These are phyloP conservation scores for Eimeria zaria DNA, from an alignment of 169 alveolate genomes.

Conservation along the genomic window DNA sequence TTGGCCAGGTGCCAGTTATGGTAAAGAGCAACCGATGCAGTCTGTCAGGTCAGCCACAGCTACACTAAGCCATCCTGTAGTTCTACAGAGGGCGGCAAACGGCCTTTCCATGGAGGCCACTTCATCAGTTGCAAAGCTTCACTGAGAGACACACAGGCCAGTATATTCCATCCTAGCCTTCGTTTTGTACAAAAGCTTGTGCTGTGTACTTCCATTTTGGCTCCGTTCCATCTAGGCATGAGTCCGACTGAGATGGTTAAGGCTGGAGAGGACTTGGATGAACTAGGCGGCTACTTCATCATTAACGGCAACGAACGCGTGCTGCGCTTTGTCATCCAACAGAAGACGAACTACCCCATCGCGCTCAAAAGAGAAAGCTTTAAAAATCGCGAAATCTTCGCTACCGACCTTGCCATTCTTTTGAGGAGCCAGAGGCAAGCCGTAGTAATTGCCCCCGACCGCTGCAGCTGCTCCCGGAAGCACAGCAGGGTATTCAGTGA, in stretches of 20 bases:
- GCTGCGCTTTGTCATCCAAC: conserved; percentile 98
- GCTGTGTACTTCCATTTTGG: background rate
- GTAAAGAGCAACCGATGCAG: conserved; percentile 97
- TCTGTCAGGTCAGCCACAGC: conserved; percentile 30
- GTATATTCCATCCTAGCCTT: background rate
- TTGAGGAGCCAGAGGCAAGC: conserved; percentile 80
- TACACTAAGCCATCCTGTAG: background rate
- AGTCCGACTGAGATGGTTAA: conserved; percentile 95
- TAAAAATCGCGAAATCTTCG: conserved; percentile 81
- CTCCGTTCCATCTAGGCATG: conserved; percentile 86
- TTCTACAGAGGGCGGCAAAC: background rate
- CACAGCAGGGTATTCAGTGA: background rate
- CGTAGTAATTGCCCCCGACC: background rate
- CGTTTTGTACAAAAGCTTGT: background rate
- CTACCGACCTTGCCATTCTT: conserved; percentile 81
- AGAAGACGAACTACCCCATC: conserved; percentile 97
- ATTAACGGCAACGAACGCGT: conserved; percentile 99
- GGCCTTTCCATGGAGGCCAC: background rate
- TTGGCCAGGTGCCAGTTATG: conserved; percentile 99
- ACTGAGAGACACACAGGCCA: background rate
- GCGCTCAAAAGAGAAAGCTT: conserved; percentile 88
- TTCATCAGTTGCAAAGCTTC: background rate
- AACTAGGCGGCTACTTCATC: conserved; percentile 99
- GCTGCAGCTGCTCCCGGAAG: background rate
- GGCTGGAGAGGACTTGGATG: conserved; percentile 98